Conservation (phyloP, 2,329 filamentous ascomycete species). For the Ceratocystis eucalypticola region DNA sequence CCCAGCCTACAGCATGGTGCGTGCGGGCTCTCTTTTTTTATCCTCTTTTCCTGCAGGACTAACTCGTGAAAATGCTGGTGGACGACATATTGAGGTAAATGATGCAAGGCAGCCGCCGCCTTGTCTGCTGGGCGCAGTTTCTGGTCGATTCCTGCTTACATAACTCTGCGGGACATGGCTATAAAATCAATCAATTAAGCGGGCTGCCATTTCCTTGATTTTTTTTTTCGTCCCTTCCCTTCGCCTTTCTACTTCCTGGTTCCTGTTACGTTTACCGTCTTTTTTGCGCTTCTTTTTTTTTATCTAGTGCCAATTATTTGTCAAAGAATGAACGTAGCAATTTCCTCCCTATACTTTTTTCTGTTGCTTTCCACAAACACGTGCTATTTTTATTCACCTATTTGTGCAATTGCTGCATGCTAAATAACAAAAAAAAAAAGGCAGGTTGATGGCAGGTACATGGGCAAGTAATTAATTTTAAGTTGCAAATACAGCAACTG, state of each 20-base stretch:
- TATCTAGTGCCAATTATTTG: background rate
- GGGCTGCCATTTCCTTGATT: background rate
- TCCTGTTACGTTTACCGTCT: background rate
- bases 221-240: background rate
- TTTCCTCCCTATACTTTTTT: background rate
- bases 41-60: background rate
- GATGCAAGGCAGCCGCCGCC: background rate
- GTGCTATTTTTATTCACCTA: too few species aligned
- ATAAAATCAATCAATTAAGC: background rate
- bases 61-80: background rate
- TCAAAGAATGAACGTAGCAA: background rate
- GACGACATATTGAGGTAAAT: too few species aligned
- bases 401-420: background rate
- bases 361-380: background rate
- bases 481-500: too few species aligned
- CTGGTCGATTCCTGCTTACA: background rate
- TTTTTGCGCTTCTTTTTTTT: background rate
- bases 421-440: background rate
- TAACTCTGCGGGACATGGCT: background rate
- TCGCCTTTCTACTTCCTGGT: background rate
- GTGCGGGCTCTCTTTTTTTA: background rate
- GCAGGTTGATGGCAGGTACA: background rate
- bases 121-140: background rate
- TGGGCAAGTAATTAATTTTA: too few species aligned
- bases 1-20: background rate